phyloP scores from a whole-genome alignment of 1,284 basidiomycete species.

The Cutaneotrichosporon dermatis region DNA sequence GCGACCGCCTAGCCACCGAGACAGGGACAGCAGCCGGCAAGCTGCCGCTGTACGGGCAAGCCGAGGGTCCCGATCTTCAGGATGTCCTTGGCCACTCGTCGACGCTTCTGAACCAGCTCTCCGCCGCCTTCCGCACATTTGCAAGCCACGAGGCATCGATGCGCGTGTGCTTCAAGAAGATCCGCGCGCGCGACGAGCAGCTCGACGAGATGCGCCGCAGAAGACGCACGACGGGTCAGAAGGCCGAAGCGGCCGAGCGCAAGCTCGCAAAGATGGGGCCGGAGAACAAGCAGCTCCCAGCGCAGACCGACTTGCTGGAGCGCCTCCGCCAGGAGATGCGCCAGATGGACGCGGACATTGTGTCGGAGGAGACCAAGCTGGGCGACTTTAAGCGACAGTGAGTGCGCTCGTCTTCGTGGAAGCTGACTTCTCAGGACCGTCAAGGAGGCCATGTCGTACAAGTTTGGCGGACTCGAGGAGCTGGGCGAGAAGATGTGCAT shows the following conservation, averaged over 20 bases:
- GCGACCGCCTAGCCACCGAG: constrained; percentile 56
- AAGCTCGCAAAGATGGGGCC: constrained; percentile 86
- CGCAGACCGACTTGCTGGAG: constrained; percentile 72
- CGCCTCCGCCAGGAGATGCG: constrained; percentile 73
- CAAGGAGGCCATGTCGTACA: constrained; percentile 71
- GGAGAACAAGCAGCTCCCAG: constrained; percentile 77
- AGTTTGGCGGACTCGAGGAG: constrained; percentile 83
- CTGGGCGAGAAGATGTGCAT: constrained; percentile 84
- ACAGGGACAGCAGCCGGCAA: constrained; percentile 71
- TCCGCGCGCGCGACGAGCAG: constrained; percentile 78
- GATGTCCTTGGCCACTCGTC: constrained; percentile 72
- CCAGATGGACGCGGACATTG: constrained; percentile 72
- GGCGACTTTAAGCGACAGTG: constrained; percentile 75
- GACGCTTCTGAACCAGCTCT: constrained; percentile 65
- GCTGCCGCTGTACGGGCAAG: constrained; percentile 69
- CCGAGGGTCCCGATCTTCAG: constrained; percentile 79
- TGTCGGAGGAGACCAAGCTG: constrained; percentile 73
- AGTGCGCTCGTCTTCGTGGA: constrained; percentile 13
- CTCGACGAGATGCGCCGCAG: constrained; percentile 72
- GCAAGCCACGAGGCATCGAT: constrained; percentile 69
- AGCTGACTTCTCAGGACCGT: constrained; percentile 22
- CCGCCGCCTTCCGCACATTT: constrained; percentile 65
- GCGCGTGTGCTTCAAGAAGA: constrained; percentile 55
- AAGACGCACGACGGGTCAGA: constrained; percentile 62
- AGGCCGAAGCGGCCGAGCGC: constrained; percentile 82